These are phyloP conservation scores for Peterozyma toletana DNA, from an alignment of 805 yeast species.

Conservation along the genomic window DNA sequence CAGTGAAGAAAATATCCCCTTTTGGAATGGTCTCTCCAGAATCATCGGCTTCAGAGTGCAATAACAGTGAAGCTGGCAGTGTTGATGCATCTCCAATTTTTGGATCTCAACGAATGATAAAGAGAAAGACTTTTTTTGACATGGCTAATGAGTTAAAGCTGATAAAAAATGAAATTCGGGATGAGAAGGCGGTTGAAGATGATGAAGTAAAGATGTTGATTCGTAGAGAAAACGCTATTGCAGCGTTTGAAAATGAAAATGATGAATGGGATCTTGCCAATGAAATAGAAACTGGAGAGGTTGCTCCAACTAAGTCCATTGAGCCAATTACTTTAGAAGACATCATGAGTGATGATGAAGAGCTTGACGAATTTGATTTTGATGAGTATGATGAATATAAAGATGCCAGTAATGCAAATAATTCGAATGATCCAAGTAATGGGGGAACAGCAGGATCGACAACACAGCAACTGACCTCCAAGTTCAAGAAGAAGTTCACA, in stretches of 20 bases:
- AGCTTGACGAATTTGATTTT: constrained; percentile 10
- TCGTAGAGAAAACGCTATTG: constrained; percentile 11
- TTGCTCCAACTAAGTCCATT: not conserved
- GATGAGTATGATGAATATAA: constrained; percentile 8
- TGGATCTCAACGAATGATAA: constrained; percentile 4
- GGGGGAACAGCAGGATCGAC: not conserved
- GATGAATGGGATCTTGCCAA: constrained; percentile 6
- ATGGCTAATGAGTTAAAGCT: constrained; percentile 38
- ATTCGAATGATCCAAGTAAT: not conserved
- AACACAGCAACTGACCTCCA: not conserved
- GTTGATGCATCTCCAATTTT: constrained; percentile 25
- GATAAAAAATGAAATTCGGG: constrained; percentile 18
- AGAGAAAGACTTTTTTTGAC: constrained; percentile 26
- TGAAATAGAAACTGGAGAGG: not conserved
- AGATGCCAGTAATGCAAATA: constrained; percentile 8
- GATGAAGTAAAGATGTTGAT: constrained; percentile 11
- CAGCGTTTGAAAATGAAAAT: constrained; percentile 14
- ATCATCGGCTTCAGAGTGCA: not conserved
- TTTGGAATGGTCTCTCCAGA: too few relatives aligned
- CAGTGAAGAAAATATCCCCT: not conserved
- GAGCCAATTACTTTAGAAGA: not conserved
- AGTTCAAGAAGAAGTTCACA: constrained; percentile 27
- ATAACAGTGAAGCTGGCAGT: not conserved
- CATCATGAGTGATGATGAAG: constrained; percentile 3
- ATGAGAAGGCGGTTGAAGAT: constrained; percentile 13